Evolutionary conservation across 2,329 filamentous ascomycete species (phyloP), one percentile per base, ranked within the genome.

Genomic region (Diaporthe velutina): DNA sequence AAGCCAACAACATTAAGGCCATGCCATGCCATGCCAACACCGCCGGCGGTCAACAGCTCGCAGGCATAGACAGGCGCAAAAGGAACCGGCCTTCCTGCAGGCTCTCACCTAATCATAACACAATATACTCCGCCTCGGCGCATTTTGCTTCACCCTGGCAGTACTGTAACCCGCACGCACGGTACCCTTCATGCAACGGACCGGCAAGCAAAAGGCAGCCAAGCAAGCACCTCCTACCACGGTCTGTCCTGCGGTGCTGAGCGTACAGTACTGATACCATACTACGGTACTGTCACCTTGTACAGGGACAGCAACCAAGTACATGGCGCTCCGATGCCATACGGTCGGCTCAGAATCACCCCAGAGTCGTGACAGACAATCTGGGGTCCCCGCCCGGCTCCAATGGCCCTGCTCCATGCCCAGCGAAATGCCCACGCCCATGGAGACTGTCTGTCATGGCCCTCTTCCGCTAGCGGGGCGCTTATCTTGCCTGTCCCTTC

Each of bases 341-440:
- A 17, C 70, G n/a, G 55, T 72, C 70, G 70, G 70, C 70, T 72
- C 70, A 72, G 70, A 72, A 71, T 74, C 74, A 71, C 71, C 72
- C 72, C 74, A 74, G 74, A 60, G 64, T 71, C 72, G 67, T 52
- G 64, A 52, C 64, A 67, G 64, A 73, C 66, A 75, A 75, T 75
- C 74, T 70, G 74, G 74, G 74, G 74, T 75, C 60, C 50, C 52
- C 68, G 70, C 70, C 70, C 33, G 64, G 64, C 64, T 40, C 64
- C 45, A 68, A 68, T 30, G 48, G 30, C 22, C 61, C 28, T 68
- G 64, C 48, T 52, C 64, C 64, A 67, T 67, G 64, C 45, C 61
- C 64, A 38, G 22, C 64, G 30, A 42, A 25, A 67, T 67, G 61
- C 61, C 61, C 61, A 67, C 61, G 61, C 61, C 55, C 70, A 54